Evolutionary conservation across 148 eudicot genomes (phyloP).

Genomic region (Pouteria glomerata): DNA sequence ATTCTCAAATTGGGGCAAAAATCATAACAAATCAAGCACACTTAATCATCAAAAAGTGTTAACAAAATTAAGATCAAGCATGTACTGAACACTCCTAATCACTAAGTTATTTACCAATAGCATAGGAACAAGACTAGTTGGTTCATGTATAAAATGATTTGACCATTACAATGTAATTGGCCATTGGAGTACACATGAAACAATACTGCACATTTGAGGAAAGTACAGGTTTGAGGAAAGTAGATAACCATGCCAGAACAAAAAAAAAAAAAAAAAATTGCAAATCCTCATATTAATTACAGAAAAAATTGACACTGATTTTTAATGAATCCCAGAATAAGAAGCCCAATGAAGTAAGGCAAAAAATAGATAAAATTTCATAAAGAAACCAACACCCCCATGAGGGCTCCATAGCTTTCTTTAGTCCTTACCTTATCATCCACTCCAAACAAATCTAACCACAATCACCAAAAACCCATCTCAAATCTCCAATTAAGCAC

Average conservation of each 20-base stretch:
- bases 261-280: neutral
- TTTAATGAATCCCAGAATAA: constrained; percentile 77
- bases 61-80: too few relatives aligned
- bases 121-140: too few relatives aligned
- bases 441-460: neutral
- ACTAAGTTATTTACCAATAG: too few relatives aligned
- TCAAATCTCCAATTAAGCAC: neutral
- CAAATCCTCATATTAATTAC: neutral
- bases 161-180: too few relatives aligned
- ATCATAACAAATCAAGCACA: too few relatives aligned
- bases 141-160: too few relatives aligned
- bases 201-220: too few relatives aligned
- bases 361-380: constrained; percentile 72
- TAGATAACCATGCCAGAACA: neutral
- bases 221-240: too few relatives aligned
- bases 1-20: too few relatives aligned
- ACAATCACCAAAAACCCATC: constrained; percentile 8
- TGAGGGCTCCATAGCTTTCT: constrained; percentile 69
- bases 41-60: too few relatives aligned
- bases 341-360: constrained; percentile 84
- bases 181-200: too few relatives aligned
- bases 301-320: constrained; percentile 31
- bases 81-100: too few relatives aligned
- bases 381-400: constrained; percentile 59
- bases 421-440: neutral